Base-by-base conservation (phyloP, 441 rosid species). In the Bruguiera hainesii region DNA sequence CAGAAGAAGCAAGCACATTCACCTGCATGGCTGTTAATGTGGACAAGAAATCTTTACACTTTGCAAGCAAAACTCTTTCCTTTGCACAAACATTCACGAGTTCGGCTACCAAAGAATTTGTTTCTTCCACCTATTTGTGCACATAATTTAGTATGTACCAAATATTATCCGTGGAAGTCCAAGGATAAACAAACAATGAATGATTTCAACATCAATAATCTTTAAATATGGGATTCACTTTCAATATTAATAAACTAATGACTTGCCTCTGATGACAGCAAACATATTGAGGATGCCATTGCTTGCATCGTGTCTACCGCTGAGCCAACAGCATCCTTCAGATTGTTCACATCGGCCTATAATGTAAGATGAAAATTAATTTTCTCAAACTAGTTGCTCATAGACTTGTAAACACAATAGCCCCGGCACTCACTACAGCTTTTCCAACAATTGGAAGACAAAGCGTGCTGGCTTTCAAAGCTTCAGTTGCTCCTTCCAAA, bases 221-320 rank as follows among this genome's bases (percentile, higher is more conserved):
- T 26, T 10, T 55, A 23, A 55, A 55, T 4, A 20, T 55, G 28
- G 28, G 6, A 55, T 55, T 55, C 16, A 55, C 3, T 42, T 42
- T 23, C 18, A 46, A 13, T 29, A 25, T 56, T 60, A 60, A 39
- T 42, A n/a, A 26, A 66, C 46, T 33, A 31, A 76, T 35, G 61
- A 59, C 49, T 42, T 77, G 90, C 98, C 93, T 89, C 87, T 48
- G 89, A 77, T 13, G 81, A 74, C 68, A 88, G 75, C 67, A 78
- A 65, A 80, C 87, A 80, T 69, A 88, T 76, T 46, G 97, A 88
- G 64, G 93, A 84, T 25, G 84, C 85, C 90, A 93, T 87, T 64
- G 90, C 85, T 71, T 89, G 96, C 96, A 93, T 85, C 42, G 85
- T 86, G 78, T 88, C 92, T 75, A 83, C 88, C 4, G 92, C 98